Evolutionary conservation across 148 eudicot species (phyloP).

Genomic region (Silene latifolia): DNA sequence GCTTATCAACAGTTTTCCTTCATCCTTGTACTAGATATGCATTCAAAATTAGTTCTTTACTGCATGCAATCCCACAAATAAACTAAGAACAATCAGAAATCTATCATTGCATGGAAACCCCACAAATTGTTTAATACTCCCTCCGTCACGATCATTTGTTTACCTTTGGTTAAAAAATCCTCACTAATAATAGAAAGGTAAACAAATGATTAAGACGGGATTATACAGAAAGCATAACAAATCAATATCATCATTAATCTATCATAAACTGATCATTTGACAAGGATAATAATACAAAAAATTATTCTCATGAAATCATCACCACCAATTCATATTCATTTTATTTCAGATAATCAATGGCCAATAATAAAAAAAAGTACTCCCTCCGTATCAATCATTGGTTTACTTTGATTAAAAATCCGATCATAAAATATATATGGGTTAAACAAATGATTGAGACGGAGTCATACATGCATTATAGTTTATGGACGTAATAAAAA

Average conservation of each 20-base stretch:
- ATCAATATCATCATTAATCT: background rate
- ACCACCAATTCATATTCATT: too few species aligned
- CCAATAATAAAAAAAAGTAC: too few species aligned
- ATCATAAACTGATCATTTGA: background rate
- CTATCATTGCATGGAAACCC: background rate
- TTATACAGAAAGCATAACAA: background rate
- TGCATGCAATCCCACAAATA: background rate
- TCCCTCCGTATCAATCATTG: background rate
- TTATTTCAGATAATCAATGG: too few species aligned
- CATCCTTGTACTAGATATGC: background rate
- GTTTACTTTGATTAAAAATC: background rate
- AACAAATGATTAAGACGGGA: too few species aligned
- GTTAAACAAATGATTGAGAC: too few species aligned
- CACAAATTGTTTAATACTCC: background rate
- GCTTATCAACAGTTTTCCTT: too few species aligned
- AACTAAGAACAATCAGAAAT: background rate
- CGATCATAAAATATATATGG: too few species aligned
- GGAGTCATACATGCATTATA: background rate
- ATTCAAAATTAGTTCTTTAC: background rate
- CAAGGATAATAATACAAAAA: background rate
- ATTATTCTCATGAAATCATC: too few species aligned
- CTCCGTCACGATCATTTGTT: too few species aligned
- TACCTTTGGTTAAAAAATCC: too few species aligned
- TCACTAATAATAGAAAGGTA: too few species aligned
- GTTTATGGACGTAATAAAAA: background rate